Conservation (phyloP, 2,329 filamentous ascomycete species). For the Colletotrichum shisoi region DNA sequence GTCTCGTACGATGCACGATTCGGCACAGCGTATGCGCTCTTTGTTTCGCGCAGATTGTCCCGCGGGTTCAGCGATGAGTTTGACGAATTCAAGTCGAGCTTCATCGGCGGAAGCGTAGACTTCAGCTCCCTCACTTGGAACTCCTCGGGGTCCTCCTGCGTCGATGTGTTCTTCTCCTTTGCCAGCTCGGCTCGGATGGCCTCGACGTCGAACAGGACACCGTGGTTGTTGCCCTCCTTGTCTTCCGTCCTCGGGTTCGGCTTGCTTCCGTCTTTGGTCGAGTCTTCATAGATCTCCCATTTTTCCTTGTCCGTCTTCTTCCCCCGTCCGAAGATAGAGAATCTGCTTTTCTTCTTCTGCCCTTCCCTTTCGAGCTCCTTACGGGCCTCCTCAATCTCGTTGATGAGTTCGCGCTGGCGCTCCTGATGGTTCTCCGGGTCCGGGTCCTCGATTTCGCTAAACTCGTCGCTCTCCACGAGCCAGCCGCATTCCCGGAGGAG, state of each 20-base stretch:
- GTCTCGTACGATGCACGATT: conserved; percentile 43
- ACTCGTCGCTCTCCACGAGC: conserved; percentile 91
- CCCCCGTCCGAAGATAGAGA: conserved; percentile 82
- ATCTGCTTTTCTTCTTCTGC: conserved; percentile 63
- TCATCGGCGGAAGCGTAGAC: conserved; percentile 89
- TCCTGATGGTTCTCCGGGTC: conserved; percentile 92
- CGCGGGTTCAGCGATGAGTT: conserved; percentile 45
- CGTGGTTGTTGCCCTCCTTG: conserved; percentile 61
- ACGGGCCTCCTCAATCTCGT: conserved; percentile 93
- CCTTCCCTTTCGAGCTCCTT: conserved; percentile 84
- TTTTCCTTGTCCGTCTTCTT: conserved; percentile 83
- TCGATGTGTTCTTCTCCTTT: conserved; percentile 59
- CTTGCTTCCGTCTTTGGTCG: conserved; percentile 51
- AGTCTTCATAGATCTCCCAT: conserved; percentile 93
- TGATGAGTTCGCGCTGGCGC: conserved; percentile 90
- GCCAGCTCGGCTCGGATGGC: conserved; percentile 89
- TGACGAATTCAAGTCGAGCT: conserved; percentile 66
- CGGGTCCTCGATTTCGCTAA: conserved; percentile 94
- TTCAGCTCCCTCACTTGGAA: conserved; percentile 79
- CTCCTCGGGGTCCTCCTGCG: conserved; percentile 59
- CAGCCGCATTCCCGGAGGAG: conserved; percentile 88
- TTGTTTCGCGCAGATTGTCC: conserved; percentile 54
- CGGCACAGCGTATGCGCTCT: conserved; percentile 55
- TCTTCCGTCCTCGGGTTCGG: conserved; percentile 55
- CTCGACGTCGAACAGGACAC: conserved; percentile 92